phyloP scores from a whole-genome alignment of 495 filamentous ascomycete species.

The Neurospora sp. region DNA sequence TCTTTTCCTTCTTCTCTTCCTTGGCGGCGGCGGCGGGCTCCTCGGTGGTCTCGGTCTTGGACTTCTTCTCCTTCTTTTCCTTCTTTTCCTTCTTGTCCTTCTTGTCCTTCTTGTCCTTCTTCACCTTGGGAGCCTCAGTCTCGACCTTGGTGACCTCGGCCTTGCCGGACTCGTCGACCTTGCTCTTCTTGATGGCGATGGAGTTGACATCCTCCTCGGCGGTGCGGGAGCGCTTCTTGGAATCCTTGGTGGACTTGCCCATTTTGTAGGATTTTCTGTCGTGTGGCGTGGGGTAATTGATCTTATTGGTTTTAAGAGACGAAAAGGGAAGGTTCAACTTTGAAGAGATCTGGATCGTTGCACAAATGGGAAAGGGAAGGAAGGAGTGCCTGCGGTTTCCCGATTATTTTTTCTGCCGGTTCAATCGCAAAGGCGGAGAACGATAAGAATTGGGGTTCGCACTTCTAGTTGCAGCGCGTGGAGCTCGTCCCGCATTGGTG shows the following conservation, averaged over 20 bases:
- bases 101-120: constrained; percentile 32
- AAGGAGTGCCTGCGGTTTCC: background rate
- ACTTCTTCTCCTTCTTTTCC: constrained; percentile 13
- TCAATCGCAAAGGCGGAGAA: background rate
- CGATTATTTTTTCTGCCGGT: background rate
- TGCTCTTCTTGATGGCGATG: constrained; percentile 25
- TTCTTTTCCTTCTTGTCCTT: constrained; percentile 32
- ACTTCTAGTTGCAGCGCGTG: background rate
- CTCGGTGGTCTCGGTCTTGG: constrained; percentile 17
- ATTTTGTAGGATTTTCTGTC: constrained; percentile 4
- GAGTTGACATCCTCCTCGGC: constrained; percentile 19
- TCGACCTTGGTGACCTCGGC: constrained; percentile 33
- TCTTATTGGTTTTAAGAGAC: background rate
- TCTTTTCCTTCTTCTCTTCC: constrained; percentile 16
- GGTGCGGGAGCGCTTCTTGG: constrained; percentile 24
- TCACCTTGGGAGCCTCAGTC: constrained; percentile 17
- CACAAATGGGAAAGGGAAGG: background rate
- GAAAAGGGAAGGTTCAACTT: background rate
- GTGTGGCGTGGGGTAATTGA: background rate
- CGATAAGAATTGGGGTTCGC: background rate
- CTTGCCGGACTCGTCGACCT: constrained; percentile 20
- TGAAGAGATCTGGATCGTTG: background rate
- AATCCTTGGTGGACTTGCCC: constrained; percentile 12
- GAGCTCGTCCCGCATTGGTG: background rate
- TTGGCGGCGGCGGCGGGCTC: constrained; percentile 1